Evolutionary conservation across 768 basidiomycete species (phyloP).

Genomic region (Leccinum aurantiacum): DNA sequence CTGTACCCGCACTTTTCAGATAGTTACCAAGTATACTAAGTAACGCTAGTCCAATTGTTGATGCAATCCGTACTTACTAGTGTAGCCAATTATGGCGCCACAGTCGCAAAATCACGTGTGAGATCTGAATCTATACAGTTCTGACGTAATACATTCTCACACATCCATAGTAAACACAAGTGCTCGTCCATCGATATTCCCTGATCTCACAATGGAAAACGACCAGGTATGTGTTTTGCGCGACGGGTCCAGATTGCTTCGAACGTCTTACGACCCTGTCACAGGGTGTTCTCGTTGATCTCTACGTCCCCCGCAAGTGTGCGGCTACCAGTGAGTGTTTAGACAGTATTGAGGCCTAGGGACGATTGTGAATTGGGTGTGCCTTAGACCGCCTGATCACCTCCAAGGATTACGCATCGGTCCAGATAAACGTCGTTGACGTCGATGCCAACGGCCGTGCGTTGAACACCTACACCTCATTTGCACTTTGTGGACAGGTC

Average conservation of each 20-base stretch:
- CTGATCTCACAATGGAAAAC: slow-evolving; percentile 74
- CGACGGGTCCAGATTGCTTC: neutral
- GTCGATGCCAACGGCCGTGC: slow-evolving; percentile 90
- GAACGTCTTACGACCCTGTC: slow-evolving; percentile 6
- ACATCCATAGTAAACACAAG: slow-evolving; percentile 11
- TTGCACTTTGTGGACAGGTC: slow-evolving; percentile 93
- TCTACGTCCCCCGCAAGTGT: slow-evolving; percentile 99
- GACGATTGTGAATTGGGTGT: slow-evolving; percentile 2
- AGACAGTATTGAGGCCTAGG: neutral
- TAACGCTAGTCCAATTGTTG: neutral
- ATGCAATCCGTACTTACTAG: slow-evolving; percentile 2
- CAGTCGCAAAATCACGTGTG: neutral
- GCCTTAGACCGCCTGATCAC: slow-evolving; percentile 91
- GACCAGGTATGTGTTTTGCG: slow-evolving; percentile 60
- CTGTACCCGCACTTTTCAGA: neutral
- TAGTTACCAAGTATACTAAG: neutral
- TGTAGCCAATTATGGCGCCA: neutral
- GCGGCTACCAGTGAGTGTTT: slow-evolving; percentile 85
- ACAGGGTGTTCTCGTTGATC: slow-evolving; percentile 97
- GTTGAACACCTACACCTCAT: slow-evolving; percentile 77
- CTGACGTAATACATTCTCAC: slow-evolving; percentile 30
- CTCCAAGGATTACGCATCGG: slow-evolving; percentile 98
- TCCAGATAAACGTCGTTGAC: slow-evolving; percentile 93
- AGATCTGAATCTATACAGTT: slow-evolving; percentile 31
- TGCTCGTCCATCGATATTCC: slow-evolving; percentile 3